Evolutionary conservation across 1,139 yeast species (phyloP).

Genomic region (Chernovozyma sophiae-reginae): DNA sequence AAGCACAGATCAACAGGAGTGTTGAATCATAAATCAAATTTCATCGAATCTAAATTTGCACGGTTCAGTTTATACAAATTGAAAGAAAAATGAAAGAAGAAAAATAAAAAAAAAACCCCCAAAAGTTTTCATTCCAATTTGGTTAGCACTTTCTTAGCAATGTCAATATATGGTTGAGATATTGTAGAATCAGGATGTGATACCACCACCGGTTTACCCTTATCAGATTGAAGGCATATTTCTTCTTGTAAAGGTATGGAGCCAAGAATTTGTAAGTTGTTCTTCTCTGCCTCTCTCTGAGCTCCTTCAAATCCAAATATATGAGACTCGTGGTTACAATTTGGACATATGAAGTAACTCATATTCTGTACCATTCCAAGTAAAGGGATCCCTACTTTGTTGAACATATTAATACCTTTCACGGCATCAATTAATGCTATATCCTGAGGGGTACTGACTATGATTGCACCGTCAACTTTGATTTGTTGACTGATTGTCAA

Average conservation of each 20-base stretch:
- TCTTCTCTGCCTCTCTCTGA: slow-evolving; percentile 48
- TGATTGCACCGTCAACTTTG: slow-evolving; percentile 73
- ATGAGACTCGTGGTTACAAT: slow-evolving; percentile 69
- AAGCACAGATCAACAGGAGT: too few species aligned
- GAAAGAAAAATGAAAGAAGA: too few species aligned
- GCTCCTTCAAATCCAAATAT: slow-evolving; percentile 74
- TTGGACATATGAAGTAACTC: slow-evolving; percentile 75
- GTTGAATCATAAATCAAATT: too few species aligned
- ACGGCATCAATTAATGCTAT: slow-evolving; percentile 79
- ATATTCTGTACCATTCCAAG: slow-evolving; percentile 80
- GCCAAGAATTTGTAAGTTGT: slow-evolving; percentile 53
- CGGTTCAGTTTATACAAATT: too few species aligned
- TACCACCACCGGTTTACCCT: slow-evolving; percentile 61
- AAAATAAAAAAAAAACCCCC: too few species aligned
- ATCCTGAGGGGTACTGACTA: slow-evolving; percentile 86
- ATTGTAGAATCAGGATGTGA: slow-evolving; percentile 34
- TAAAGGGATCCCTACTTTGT: slow-evolving; percentile 69
- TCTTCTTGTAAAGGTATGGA: slow-evolving; percentile 63
- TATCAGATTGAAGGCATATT: slow-evolving; percentile 61
- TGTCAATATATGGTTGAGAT: slow-evolving; percentile 36
- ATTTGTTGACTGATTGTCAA: slow-evolving; percentile 75
- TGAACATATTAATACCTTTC: slow-evolving; percentile 76
- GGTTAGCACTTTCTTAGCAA: slow-evolving; percentile 33
- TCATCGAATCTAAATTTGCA: too few species aligned
- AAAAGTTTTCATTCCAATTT: slow-evolving; percentile 9